These are phyloP conservation scores for Fistulinella cinereoalba DNA, from an alignment of 1,284 basidiomycete species.

Conservation along the genomic window DNA sequence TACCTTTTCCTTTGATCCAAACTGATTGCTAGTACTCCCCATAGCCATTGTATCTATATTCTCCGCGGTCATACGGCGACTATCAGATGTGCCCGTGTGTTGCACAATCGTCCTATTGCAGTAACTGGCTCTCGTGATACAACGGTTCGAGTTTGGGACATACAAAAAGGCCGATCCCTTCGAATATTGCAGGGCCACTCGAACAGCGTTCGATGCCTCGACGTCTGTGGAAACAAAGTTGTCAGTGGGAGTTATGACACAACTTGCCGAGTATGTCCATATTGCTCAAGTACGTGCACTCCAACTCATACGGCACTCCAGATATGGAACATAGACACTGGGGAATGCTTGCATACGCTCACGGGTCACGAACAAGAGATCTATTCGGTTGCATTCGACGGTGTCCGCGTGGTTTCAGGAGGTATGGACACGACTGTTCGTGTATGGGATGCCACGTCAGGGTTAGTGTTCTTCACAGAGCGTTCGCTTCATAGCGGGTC, in stretches of 20 bases:
- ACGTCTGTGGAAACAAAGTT: slow-evolving; percentile 77
- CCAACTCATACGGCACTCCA: slow-evolving; percentile 27
- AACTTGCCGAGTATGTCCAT: slow-evolving; percentile 66
- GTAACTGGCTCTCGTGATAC: slow-evolving; percentile 88
- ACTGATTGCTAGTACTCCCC: slow-evolving; percentile 3
- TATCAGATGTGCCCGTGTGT: slow-evolving; percentile 86
- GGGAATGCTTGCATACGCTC: slow-evolving; percentile 82
- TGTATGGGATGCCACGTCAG: slow-evolving; percentile 81
- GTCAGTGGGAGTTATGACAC: slow-evolving; percentile 91
- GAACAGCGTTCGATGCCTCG: slow-evolving; percentile 84
- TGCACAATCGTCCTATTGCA: slow-evolving; percentile 85
- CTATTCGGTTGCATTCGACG: slow-evolving; percentile 93
- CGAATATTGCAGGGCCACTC: slow-evolving; percentile 79
- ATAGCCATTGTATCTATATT: slow-evolving; percentile 74
- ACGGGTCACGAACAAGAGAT: slow-evolving; percentile 91
- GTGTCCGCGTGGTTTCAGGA: slow-evolving; percentile 81
- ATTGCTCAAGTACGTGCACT: background rate
- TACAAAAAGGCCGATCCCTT: slow-evolving; percentile 72
- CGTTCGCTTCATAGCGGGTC: slow-evolving; percentile 16
- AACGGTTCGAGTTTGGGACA: slow-evolving; percentile 91
- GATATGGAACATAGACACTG: slow-evolving; percentile 85
- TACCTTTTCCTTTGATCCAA: background rate
- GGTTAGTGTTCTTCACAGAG: slow-evolving; percentile 44
- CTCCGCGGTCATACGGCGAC: slow-evolving; percentile 89
- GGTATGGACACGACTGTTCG: slow-evolving; percentile 90